Conservation (phyloP, 1,139 yeast species). For the Yamadazyma dushanensis region DNA sequence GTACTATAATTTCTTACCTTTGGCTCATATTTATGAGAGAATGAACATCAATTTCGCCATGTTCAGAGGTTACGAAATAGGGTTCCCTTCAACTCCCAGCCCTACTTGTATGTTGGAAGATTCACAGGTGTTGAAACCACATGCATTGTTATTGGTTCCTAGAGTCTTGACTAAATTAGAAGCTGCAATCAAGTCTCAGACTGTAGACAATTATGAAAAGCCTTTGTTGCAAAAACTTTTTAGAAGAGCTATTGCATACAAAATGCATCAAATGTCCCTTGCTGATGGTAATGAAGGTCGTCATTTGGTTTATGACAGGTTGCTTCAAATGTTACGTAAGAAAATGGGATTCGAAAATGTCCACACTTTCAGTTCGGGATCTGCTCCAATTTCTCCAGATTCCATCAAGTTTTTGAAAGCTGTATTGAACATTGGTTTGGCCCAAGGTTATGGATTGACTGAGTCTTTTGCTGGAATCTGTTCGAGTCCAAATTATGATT, state of each 20-base stretch:
- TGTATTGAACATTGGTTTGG: conserved; percentile 57
- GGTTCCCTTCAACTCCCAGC: conserved; percentile 45
- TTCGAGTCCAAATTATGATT: conserved; percentile 39
- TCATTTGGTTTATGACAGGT: conserved; percentile 46
- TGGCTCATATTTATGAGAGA: conserved; percentile 44
- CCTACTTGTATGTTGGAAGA: conserved; percentile 56
- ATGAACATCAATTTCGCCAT: conserved; percentile 31
- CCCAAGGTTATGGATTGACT: conserved; percentile 79
- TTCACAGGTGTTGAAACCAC: conserved; percentile 54
- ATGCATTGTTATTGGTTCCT: conserved; percentile 59
- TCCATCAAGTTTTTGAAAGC: conserved; percentile 62
- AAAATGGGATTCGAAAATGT: conserved; percentile 59
- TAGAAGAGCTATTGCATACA: conserved; percentile 31
- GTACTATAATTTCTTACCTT: conserved; percentile 23
- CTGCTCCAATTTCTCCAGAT: conserved; percentile 70
- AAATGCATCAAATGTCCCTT: conserved; percentile 29
- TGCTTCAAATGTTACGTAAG: conserved; percentile 51
- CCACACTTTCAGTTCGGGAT: conserved; percentile 52
- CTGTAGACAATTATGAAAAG: conserved; percentile 39
- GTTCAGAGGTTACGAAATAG: conserved; percentile 38
- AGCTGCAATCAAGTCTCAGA: conserved; percentile 44
- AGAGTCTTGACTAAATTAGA: conserved; percentile 66
- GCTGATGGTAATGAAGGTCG: conserved; percentile 30
- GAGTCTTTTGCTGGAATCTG: conserved; percentile 71
- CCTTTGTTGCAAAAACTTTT: conserved; percentile 27